Evolutionary conservation across 1,284 basidiomycete species (phyloP).

Genomic region (Cystobasidium pallidum): DNA sequence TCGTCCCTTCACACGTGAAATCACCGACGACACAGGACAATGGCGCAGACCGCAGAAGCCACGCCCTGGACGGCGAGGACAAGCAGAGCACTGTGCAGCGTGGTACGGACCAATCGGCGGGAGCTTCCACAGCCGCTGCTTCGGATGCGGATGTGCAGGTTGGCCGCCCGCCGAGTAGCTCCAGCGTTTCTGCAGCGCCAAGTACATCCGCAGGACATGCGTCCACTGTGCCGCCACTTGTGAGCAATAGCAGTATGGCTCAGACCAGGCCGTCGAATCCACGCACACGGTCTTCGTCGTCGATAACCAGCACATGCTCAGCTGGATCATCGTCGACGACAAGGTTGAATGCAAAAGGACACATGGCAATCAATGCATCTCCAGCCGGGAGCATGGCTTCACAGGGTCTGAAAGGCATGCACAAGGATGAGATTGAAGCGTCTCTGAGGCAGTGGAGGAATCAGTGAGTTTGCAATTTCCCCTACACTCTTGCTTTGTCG

Average conservation of each 20-base stretch:
- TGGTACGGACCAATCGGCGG: background rate
- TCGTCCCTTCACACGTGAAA: background rate
- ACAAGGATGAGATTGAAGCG: constrained; percentile 41
- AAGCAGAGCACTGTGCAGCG: background rate
- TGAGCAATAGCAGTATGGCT: background rate
- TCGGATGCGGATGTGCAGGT: too few relatives aligned
- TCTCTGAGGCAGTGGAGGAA: constrained; percentile 38
- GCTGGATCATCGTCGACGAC: constrained; percentile 2
- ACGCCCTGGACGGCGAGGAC: background rate
- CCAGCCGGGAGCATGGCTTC: constrained; percentile 9
- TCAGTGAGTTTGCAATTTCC: constrained; percentile 32
- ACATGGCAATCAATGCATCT: background rate
- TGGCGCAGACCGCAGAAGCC: background rate
- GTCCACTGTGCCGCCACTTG: background rate
- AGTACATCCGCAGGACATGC: background rate
- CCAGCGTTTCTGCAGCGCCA: background rate
- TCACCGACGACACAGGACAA: background rate
- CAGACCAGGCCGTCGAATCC: background rate
- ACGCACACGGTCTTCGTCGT: constrained; percentile 4
- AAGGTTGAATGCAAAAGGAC: constrained; percentile 1
- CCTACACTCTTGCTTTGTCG: background rate
- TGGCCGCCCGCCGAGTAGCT: background rate
- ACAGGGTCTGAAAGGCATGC: background rate
- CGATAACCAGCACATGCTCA: background rate
- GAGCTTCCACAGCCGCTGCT: background rate